A percentile compares a stretch with the other conserved stretches of the same genome.
These are phyloP conservation scores for Zygoascus hellenicus DNA, from an alignment of 1,139 yeast genomes.

Conservation along the genomic window DNA sequence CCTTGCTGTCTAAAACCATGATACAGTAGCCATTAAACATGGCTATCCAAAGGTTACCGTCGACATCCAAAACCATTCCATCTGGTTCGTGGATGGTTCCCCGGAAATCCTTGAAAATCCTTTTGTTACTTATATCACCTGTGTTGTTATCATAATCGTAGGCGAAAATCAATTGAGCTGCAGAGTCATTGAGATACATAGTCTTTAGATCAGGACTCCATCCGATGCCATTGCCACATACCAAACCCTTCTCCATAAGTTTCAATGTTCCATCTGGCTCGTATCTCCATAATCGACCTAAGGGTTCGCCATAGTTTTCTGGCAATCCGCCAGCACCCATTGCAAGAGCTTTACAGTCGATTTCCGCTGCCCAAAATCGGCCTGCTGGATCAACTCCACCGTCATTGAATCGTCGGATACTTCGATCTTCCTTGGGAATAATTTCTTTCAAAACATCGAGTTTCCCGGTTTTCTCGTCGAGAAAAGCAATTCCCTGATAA, in stretches of 20 bases:
- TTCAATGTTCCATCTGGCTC: slow-evolving; percentile 27
- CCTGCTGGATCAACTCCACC: slow-evolving; percentile 34
- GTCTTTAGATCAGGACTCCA: slow-evolving; percentile 49
- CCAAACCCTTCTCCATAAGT: slow-evolving; percentile 23
- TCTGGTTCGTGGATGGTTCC: slow-evolving; percentile 58
- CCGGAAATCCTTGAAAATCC: slow-evolving; percentile 37
- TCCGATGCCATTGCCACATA: slow-evolving; percentile 58
- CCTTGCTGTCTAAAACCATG: slow-evolving; percentile 42
- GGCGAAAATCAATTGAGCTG: slow-evolving; percentile 52
- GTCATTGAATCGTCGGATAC: slow-evolving; percentile 28
- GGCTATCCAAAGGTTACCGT: slow-evolving; percentile 59
- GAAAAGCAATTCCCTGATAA: slow-evolving; percentile 28
- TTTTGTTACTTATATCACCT: slow-evolving; percentile 43
- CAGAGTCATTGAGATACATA: slow-evolving; percentile 69
- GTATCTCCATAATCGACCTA: slow-evolving; percentile 34
- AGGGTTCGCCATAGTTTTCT: slow-evolving; percentile 23
- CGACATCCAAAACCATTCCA: slow-evolving; percentile 60
- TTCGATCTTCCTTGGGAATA: slow-evolving; percentile 26
- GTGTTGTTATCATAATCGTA: slow-evolving; percentile 51
- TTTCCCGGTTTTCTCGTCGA: slow-evolving; percentile 32
- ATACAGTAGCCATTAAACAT: slow-evolving; percentile 46
- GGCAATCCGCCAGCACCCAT: slow-evolving; percentile 18
- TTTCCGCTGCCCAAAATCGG: slow-evolving; percentile 26
- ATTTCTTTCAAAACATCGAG: slow-evolving; percentile 28
- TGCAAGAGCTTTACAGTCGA: slow-evolving; percentile 31